Base-by-base conservation (phyloP, 2,329 filamentous ascomycete species). In the Cladobotryum mycophilum region DNA sequence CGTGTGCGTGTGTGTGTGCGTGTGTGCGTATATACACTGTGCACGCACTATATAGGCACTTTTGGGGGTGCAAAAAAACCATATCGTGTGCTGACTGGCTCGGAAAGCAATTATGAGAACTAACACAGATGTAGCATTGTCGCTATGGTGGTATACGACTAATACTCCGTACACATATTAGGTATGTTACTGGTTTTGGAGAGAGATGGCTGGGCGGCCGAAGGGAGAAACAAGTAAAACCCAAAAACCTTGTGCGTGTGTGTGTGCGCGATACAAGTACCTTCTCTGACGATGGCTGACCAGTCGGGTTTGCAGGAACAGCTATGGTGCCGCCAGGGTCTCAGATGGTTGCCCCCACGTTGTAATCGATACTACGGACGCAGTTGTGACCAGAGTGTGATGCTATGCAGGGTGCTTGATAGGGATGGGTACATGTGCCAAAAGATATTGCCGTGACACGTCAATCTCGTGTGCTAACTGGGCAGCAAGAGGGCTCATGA, bases 291-390 rank as follows among this genome's bases (percentile, higher is more conserved):
- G 36, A 41, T 15, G 42, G 25, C 42, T 49, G 42, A 17, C 51
- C 51, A 53, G 51, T 53, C 51, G 51, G 51, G 37, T 53, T 49
- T 53, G 47, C 47, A 50, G 51, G 51, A 53, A 43, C 40, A 30
- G 30, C 14, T 34, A 8, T 42, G 43, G 50, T 38, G 37, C 42
- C 42, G 33, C 47, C 50, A 49, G 43, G 35, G 47, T 41, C 47
- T 46, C 43, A 42, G 42, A 42, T 38, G 45, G 25, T 30, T 43
- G 45, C 51, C 51, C 51, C 51, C 51, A 53, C 51, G 51, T 37
- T 47, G 43, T 17, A 38, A 50, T 35, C 34, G 49, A 52, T 47
- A 47, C 49, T 42, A 49, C 41, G 17, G 35, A 48, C 20, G 40
- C 44, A 47, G 49, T 45, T 38, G 35, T 41, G 37, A 45, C 45